phyloP scores from a whole-genome alignment of 2,329 filamentous ascomycete species.

The Claviceps paspali region DNA sequence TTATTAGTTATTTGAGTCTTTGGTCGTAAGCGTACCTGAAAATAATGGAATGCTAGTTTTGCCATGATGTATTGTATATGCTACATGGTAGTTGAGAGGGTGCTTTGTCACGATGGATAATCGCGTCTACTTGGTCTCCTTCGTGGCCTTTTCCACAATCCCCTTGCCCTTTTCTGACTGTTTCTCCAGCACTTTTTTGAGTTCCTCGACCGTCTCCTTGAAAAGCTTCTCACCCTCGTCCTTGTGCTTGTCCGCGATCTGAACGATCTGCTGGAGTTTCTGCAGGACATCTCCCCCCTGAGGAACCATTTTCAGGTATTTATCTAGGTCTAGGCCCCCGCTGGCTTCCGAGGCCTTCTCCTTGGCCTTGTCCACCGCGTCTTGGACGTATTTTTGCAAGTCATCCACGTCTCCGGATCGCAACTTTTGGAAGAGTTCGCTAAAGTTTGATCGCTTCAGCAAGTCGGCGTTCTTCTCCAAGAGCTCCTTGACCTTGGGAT shows the following conservation, averaged over 20 bases:
- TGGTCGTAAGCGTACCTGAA: no score
- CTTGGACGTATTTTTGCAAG: constrained; percentile 20
- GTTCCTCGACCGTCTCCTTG: constrained; percentile 52
- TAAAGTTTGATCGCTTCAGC: constrained; percentile 51
- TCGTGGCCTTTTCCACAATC: constrained; percentile 38
- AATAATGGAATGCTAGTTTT: no score
- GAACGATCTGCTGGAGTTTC: constrained; percentile 48
- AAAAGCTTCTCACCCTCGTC: constrained; percentile 55
- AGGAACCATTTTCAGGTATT: constrained; percentile 52
- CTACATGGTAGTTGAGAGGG: no score
- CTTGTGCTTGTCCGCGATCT: constrained; percentile 51
- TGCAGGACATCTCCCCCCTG: constrained; percentile 47
- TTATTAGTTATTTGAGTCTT: no score
- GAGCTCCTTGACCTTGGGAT: constrained; percentile 57
- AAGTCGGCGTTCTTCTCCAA: constrained; percentile 54
- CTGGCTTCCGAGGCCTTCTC: constrained; percentile 23
- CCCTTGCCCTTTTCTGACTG: constrained; percentile 42
- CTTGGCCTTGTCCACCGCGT: constrained; percentile 25
- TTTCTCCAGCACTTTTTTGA: constrained; percentile 48
- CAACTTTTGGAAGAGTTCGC: constrained; percentile 47
- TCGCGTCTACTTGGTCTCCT: constrained; percentile 23
- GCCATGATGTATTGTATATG: no score
- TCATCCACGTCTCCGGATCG: constrained; percentile 42
- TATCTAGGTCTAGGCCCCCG: constrained; percentile 30
- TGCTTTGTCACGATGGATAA: no score